Percentiles rank a stretch among this genome's conserved stretches.
Conservation (phyloP, 2,329 filamentous ascomycete genomes). For the Paecilomyces fulvus region DNA sequence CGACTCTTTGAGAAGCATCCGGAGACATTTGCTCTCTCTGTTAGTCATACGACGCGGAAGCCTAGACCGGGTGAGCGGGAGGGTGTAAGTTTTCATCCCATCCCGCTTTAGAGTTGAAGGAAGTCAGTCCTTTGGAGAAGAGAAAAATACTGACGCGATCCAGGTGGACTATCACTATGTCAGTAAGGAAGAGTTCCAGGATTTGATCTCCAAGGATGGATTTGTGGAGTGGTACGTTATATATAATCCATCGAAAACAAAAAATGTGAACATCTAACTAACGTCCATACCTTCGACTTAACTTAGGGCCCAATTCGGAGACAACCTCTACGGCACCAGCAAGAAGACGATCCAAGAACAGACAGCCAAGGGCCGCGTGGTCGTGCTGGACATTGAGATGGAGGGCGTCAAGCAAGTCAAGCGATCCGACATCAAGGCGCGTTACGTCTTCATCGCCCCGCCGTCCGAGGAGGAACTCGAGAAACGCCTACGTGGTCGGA, state of each 20-base stretch:
- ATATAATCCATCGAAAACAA: too few relatives aligned
- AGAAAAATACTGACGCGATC: neutral
- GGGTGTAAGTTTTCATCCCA: constrained; percentile 25
- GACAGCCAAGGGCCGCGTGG: constrained; percentile 60
- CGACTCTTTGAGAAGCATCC: constrained; percentile 34
- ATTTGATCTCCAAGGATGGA: constrained; percentile 57
- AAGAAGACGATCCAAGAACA: constrained; percentile 71
- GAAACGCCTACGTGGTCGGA: constrained; percentile 61
- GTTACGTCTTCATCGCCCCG: constrained; percentile 78
- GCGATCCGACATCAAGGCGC: constrained; percentile 61
- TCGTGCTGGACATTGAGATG: constrained; percentile 94
- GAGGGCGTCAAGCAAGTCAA: constrained; percentile 95
- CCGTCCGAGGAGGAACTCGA: constrained; percentile 69
- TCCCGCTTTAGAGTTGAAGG: neutral
- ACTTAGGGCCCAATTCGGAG: constrained; percentile 64
- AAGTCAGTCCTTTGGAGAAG: neutral
- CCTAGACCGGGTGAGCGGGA: constrained; percentile 70
- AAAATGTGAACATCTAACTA: neutral
- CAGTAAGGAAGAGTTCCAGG: constrained; percentile 56
- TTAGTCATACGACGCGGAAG: constrained; percentile 63
- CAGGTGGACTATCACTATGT: constrained; percentile 67
- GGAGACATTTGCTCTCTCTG: constrained; percentile 34
- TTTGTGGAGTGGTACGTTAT: constrained; percentile 63
- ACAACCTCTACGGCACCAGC: constrained; percentile 80
- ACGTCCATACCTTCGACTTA: neutral